Evolutionary conservation across 2,329 filamentous ascomycete genomes (phyloP), one percentile per base, ranked within the genome.

Genomic region (Pseudocercospora cruenta): DNA sequence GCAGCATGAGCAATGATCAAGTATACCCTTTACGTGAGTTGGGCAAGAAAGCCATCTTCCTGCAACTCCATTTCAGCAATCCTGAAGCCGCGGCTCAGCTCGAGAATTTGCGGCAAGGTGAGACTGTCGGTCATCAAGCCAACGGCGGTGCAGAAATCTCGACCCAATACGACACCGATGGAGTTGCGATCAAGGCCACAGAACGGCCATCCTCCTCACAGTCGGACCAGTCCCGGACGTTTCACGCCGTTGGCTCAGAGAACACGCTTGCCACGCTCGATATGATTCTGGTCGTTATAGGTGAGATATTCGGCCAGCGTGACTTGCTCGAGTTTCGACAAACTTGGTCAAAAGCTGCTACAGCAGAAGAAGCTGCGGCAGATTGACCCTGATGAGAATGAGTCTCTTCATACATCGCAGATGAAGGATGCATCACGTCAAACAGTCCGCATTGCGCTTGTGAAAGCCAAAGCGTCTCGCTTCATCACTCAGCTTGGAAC

Each of bases 231-330:
- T 21, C 33, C 36, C 49, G 57, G 31, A 31, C 39, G n/a, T 33
- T 49, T 57, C 57, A 58, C 21, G 63, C 63, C 14, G 57, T 19
- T 26, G 53, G 61, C 10, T 55, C 63, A 4, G 62, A 63, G 49
- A 72, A 74, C 55, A 77, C 75, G 4, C 67, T 73, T 6, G 90
- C 88, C n/a, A 93, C 93, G 47, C 83, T 97, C 36, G 94, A 96
- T 79, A 96, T 96, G 92, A 92, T 97, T 61, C 82, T 97, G 71
- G 95, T 92, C 0, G 85, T 97, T 39, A 90, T 91, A 57, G 94
- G 93, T 72, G 93, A 97, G 79, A 88, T 91, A 70, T 98, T 94
- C 79, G 93, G 94, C 1, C 94, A 98, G 80, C 85, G 90, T 70
- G 94, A 98, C 78, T 80, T 97, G 68, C 84, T 97, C 58, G 88